Evolutionary conservation across 192 early-diverging fungal species (phyloP).

Genomic region (Mycoemilia scoparia): DNA sequence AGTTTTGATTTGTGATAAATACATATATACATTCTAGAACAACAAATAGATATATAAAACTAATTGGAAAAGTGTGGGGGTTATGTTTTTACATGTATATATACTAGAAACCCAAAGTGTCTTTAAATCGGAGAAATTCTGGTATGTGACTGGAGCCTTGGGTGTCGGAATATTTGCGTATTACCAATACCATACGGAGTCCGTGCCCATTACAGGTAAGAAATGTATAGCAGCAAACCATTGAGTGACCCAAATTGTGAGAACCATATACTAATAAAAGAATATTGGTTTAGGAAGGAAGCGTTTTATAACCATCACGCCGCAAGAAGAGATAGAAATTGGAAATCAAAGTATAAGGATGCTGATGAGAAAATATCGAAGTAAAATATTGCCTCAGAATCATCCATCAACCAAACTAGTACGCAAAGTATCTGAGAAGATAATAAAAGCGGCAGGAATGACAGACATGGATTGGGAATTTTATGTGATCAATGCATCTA

Average conservation of each 20-base stretch:
- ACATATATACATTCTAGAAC: too few species aligned
- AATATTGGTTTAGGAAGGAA: too few species aligned
- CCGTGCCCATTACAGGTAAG: slow-evolving; percentile 24
- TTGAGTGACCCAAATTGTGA: too few species aligned
- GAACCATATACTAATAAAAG: too few species aligned
- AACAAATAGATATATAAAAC: too few species aligned
- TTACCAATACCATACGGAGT: slow-evolving; percentile 17
- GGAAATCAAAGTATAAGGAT: slow-evolving; percentile 51
- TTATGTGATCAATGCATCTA: slow-evolving; percentile 64
- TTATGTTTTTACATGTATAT: too few species aligned
- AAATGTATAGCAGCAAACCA: too few species aligned
- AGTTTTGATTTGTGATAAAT: too few species aligned
- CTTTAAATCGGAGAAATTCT: too few species aligned
- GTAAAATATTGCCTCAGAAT: slow-evolving; percentile 45
- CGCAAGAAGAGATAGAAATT: slow-evolving; percentile 19
- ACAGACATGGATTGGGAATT: slow-evolving; percentile 70
- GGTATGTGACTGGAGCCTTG: slow-evolving; percentile 8
- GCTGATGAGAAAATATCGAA: slow-evolving; percentile 42
- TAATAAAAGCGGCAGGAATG: slow-evolving; percentile 57
- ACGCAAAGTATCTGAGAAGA: slow-evolving; percentile 40
- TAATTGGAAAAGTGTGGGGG: too few species aligned
- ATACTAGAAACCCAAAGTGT: too few species aligned
- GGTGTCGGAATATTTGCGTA: slow-evolving; percentile 9
- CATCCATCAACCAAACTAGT: slow-evolving; percentile 49
- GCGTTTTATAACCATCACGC: slow-evolving; percentile 24